These are phyloP conservation scores for Salix viminalis DNA, from an alignment of 345 rosid genomes.

Conservation along the genomic window DNA sequence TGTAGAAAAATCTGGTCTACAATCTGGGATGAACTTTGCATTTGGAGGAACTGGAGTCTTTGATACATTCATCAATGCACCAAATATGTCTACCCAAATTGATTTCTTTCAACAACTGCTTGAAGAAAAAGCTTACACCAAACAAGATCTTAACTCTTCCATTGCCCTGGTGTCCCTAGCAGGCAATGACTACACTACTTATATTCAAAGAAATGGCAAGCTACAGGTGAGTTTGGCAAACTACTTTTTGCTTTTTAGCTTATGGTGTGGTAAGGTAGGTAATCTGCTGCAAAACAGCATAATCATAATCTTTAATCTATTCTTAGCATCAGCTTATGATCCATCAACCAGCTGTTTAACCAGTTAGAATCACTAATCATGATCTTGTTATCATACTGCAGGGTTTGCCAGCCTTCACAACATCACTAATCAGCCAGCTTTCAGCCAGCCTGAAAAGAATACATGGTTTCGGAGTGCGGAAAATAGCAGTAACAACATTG, in stretches of 20 bases:
- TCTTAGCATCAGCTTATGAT: neutral
- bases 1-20: conserved; percentile 18
- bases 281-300: neutral
- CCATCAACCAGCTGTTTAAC: neutral
- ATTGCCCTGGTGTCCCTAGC: conserved; percentile 14
- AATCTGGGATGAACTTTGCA: conserved; percentile 71
- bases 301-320: neutral
- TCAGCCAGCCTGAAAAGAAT: conserved; percentile 21
- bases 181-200: conserved; percentile 18
- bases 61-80: conserved; percentile 34
- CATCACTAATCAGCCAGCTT: conserved; percentile 21
- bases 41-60: conserved; percentile 84
- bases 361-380: neutral
- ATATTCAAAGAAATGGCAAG: neutral
- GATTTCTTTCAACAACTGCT: conserved; percentile 37
- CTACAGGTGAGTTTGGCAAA: conserved; percentile 10
- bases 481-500: conserved; percentile 24
- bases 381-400: neutral
- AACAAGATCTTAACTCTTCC: conserved; percentile 8
- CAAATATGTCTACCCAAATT: conserved; percentile 78
- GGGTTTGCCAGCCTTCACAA: conserved; percentile 16
- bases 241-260: neutral
- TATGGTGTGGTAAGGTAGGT: neutral
- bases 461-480: conserved; percentile 31
- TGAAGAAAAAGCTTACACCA: conserved; percentile 4